Evolutionary conservation across 2,329 filamentous ascomycete genomes (phyloP), one percentile per base, ranked within the genome.

Genomic region (Aaosphaeria pasadenensis): DNA sequence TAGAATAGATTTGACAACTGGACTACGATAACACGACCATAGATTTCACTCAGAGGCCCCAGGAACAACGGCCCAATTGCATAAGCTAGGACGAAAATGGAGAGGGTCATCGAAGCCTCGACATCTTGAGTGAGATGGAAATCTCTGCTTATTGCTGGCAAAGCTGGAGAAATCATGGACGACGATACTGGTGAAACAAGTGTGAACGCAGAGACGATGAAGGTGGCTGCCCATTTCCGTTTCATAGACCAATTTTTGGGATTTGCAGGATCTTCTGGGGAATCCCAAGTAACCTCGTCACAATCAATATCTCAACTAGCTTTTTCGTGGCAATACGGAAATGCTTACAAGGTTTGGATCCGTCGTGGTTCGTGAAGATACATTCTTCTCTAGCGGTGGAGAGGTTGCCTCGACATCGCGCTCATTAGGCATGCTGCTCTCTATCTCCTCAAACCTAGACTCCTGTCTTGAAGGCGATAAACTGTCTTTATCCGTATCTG

Each of bases 161-260:
- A 46, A 5, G 67, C 71, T 1, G 71, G 71, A 3, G 69, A 55
- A 7, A 73, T 66, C 65, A 72, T 72, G 9, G 67, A 69, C 1
- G 69, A 71, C 0, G 69, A 67, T 24, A 73, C 58, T 7, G 71
- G 70, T 6, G 69, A 70, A 17, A 72, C 59, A 39, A 73, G 64
- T 0, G 70, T 71, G 48, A 72, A 73, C 30, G 56, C 54, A 1
- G 67, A 74, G 2, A 76, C 71, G 30, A 76, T 70, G 36, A 74
- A 53, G 0, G 73, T 75, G 1, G 70, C 71, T 24, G 69, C 59
- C 74, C 74, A 77, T 57, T 75, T 76, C 30, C 67, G 60, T 46
- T 62, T 64, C 49, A 67, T 67, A 3, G 61, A 57, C 74, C 74
- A 76, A 47, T 76, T 77, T 52, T 75, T 75, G 1, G 75, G 75